Base-by-base conservation (phyloP, 2,329 filamentous ascomycete species). In the Zymoseptoria brevis region DNA sequence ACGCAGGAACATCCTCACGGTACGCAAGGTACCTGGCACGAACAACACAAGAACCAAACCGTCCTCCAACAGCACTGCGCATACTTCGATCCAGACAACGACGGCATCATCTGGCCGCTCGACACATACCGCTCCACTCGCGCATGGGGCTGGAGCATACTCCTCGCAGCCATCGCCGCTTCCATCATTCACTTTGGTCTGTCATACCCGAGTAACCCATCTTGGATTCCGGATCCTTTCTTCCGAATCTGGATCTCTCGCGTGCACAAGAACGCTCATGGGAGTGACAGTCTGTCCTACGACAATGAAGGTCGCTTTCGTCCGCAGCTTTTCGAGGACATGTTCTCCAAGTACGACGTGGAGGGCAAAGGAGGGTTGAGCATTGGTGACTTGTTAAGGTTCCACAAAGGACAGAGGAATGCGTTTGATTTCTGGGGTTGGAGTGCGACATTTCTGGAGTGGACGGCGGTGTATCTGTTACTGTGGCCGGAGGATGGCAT, bases 401-500 rank as follows among this genome's bases (percentile, higher is more conserved):
- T 75, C 65, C 70, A 75, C 63, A 73, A 73, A 58, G 76, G 75
- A 6, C 75, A 80, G 66, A 66, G 76, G n/a, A 67, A 74, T 59
- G 62, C 69, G 3, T 68, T 67, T n/a, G 78, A 81, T 70, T 71
- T 74, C 2, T 77, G 78, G 59, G 78, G 79, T 0, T 78, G 75
- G 77, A 71, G 69, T 35, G 78, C 76, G 0, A 71, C 74, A 0
- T 64, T 76, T 19, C 74, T 80, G 45, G 79, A 81, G 63, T 80
- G 75, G 76, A 64, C 76, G 2, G 79, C 79, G 0, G 79, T 79
- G 0, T 83, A 80, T 58, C 65, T 83, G 16, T 72, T 85, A 51
- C 71, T 83, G 5, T 80, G 78, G 78, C 81, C 82, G 0, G 75
- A 77, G 49, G 80, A 85, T 66, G 82, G 82, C 0, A 73, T 74